phyloP scores from a whole-genome alignment of 2,329 filamentous ascomycete genomes.

The Sclerotinia sclerotiorum region DNA sequence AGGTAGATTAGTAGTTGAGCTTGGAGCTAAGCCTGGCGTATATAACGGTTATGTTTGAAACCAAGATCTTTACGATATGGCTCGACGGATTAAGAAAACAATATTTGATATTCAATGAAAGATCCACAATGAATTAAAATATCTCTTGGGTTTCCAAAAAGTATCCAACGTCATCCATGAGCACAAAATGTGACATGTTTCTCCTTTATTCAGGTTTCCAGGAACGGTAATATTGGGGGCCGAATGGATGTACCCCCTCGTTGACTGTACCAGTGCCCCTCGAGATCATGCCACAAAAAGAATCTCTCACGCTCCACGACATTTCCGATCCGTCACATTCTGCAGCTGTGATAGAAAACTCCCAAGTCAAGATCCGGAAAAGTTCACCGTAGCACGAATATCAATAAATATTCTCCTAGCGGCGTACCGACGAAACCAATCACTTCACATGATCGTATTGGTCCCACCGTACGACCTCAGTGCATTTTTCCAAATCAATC shows the following conservation, averaged over 20 bases:
- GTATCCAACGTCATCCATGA: background rate
- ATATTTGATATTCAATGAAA: background rate
- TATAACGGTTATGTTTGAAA: background rate
- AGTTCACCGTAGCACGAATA: slow-evolving; percentile 1
- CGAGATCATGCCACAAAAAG: slow-evolving; percentile 16
- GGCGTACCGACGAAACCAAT: slow-evolving; percentile 11
- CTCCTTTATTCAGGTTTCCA: slow-evolving; percentile 8
- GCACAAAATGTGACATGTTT: slow-evolving; percentile 14
- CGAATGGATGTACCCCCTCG: slow-evolving; percentile 13
- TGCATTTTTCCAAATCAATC: background rate
- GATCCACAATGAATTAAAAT: background rate
- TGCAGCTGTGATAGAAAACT: slow-evolving; percentile 16
- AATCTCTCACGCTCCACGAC: slow-evolving; percentile 9
- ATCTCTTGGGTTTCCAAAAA: background rate
- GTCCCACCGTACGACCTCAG: slow-evolving; percentile 21
- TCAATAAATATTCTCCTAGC: slow-evolving; percentile 21
- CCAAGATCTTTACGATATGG: background rate
- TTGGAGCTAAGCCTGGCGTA: background rate
- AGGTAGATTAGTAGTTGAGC: background rate
- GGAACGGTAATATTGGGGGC: slow-evolving; percentile 16
- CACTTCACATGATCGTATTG: slow-evolving; percentile 22
- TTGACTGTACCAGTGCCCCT: slow-evolving; percentile 8
- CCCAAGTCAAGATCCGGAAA: slow-evolving; percentile 14
- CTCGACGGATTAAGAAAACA: background rate
- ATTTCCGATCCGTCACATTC: slow-evolving; percentile 17